These are phyloP conservation scores for Lepidium africanum DNA, from an alignment of 345 rosid species.

Conservation along the genomic window DNA sequence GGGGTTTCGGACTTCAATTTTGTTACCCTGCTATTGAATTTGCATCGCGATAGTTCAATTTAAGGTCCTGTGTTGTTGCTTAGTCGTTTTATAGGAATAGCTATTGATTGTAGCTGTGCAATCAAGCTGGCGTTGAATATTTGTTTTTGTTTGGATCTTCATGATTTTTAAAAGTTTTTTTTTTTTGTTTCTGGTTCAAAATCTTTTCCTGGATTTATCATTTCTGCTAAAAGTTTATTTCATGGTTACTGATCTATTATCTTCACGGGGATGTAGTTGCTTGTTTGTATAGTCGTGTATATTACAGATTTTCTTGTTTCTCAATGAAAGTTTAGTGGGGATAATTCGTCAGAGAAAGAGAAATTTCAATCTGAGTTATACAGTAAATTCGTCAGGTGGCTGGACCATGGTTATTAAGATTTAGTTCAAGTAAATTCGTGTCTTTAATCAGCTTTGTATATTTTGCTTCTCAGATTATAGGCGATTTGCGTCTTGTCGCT, in stretches of 20 bases:
- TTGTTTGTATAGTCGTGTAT: neutral
- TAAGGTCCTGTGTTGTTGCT: neutral
- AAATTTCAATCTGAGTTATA: neutral
- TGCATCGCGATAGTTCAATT: neutral
- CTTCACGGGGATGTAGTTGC: neutral
- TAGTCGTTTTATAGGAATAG: neutral
- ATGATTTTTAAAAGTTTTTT: neutral
- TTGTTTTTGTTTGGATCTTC: neutral
- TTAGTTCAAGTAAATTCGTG: neutral
- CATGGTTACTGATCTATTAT: neutral
- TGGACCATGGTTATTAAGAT: neutral
- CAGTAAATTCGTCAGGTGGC: neutral
- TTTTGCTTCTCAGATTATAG: slow-evolving; percentile 36
- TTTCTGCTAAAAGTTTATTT: neutral
- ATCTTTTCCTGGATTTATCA: neutral
- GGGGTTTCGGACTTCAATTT: slow-evolving; percentile 21
- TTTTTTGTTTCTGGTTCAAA: neutral
- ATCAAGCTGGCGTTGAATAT: neutral
- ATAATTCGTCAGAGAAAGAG: neutral
- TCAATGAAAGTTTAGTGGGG: neutral
- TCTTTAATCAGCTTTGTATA: neutral
- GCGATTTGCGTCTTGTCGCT: slow-evolving; percentile 31
- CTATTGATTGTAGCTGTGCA: neutral
- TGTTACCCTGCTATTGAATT: neutral
- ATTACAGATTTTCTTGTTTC: neutral